Conservation (phyloP, 2,329 filamentous ascomycete species). For the Colletotrichum limetticola region DNA sequence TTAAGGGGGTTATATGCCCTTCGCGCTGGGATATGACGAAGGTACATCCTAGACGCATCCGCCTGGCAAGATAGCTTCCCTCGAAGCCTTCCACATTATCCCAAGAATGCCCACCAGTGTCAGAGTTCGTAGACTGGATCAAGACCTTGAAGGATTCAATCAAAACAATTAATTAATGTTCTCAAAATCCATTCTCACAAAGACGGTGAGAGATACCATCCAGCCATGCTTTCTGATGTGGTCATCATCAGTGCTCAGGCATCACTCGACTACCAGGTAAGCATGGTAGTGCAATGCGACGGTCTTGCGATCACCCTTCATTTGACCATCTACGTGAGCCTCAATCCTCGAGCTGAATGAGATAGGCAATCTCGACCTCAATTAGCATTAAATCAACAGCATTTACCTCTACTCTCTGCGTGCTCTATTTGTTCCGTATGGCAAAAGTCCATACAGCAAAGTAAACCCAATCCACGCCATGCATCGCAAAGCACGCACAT, state of each 20-base stretch:
- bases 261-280: background rate
- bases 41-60: too few species aligned
- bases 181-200: too few species aligned
- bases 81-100: too few species aligned
- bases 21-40: too few species aligned
- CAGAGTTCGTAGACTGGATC: too few species aligned
- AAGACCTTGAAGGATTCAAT: too few species aligned
- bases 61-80: too few species aligned
- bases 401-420: background rate
- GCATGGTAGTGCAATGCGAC: background rate
- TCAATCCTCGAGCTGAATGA: background rate
- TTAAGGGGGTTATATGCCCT: accelerated
- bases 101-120: too few species aligned
- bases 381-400: background rate
- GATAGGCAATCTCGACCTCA: background rate
- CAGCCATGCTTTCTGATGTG: too few species aligned
- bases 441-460: background rate
- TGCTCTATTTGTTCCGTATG: background rate
- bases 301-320: background rate
- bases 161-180: too few species aligned
- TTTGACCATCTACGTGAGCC: background rate
- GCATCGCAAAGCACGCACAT: background rate
- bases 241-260: too few species aligned
- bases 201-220: accelerated
- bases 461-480: background rate